Percentiles rank a stretch among this genome's conserved stretches.
Evolutionary conservation across 257 asterid genomes (phyloP).

Genomic region (Striga asiatica): DNA sequence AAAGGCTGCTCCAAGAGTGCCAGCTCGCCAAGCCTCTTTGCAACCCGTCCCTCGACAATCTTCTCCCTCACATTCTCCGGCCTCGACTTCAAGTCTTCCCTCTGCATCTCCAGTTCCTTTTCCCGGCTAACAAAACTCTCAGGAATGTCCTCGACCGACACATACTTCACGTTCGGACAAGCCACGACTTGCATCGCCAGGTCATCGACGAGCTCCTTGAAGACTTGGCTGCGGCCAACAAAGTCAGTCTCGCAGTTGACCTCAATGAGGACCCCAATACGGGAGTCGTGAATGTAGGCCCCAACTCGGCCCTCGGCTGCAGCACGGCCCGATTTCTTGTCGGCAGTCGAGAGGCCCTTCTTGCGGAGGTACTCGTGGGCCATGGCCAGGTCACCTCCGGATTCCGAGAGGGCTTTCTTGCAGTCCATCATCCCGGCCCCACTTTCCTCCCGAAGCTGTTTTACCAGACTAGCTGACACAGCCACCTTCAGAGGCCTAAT

Average conservation of each 20-base stretch:
- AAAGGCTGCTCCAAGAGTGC: conserved; percentile 77
- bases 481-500: conserved; percentile 45
- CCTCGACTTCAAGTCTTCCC: conserved; percentile 84
- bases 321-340: conserved; percentile 83
- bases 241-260: conserved; percentile 96
- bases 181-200: conserved; percentile 98
- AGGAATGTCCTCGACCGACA: conserved; percentile 69
- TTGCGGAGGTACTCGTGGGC: conserved; percentile 87
- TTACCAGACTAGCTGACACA: conserved; percentile 75
- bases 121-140: conserved; percentile 40
- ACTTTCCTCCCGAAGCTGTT: conserved; percentile 87
- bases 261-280: conserved; percentile 90
- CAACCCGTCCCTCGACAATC: conserved; percentile 74
- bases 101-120: conserved; percentile 84
- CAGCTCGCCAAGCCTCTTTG: conserved; percentile 91
- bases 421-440: conserved; percentile 99
- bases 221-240: conserved; percentile 73
- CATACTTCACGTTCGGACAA: conserved; percentile 70
- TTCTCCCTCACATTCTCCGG: conserved; percentile 81
- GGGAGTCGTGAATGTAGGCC: conserved; percentile 79
- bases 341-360: conserved; percentile 92
- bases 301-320: conserved; percentile 99
- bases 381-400: conserved; percentile 77
- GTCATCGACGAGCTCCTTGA: conserved; percentile 67
- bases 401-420: conserved; percentile 91